Conservation (phyloP, 2,329 filamentous ascomycete genomes). For the Coniella vitis region DNA sequence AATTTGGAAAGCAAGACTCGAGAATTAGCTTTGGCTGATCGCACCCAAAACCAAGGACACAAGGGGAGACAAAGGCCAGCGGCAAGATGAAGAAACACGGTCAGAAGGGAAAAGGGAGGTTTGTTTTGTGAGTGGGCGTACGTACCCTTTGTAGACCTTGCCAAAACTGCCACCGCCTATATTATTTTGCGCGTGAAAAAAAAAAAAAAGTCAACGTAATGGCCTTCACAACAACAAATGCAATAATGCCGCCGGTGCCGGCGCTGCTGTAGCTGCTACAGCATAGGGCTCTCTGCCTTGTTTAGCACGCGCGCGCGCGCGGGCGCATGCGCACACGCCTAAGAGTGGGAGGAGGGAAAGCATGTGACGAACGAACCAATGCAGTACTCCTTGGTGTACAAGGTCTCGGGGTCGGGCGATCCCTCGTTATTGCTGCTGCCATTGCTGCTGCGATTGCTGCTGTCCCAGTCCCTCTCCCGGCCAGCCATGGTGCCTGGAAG, state of each 20-base stretch:
- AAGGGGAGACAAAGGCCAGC: constrained; percentile 1
- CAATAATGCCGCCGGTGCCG: too few species aligned
- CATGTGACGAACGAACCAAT: constrained; percentile 53
- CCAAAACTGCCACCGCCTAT: constrained; percentile 96
- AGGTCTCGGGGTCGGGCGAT: constrained; percentile 73
- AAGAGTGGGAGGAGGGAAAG: constrained; percentile 3
- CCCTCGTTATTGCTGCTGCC: constrained; percentile 36
- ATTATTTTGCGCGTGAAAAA: constrained; percentile 17
- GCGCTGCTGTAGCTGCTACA: too few species aligned
- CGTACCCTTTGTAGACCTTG: constrained; percentile 94
- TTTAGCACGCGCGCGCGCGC: background rate
- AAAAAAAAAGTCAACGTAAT: constrained; percentile 18
- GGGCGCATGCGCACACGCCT: background rate
- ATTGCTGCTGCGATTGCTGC: background rate
- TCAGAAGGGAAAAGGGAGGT: background rate
- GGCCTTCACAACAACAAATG: background rate
- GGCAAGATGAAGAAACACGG: background rate
- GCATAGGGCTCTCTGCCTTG: background rate
- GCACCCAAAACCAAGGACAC: constrained; percentile 2
- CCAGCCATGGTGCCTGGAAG: constrained; percentile 37
- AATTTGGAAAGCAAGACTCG: background rate
- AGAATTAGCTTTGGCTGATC: constrained; percentile 10
- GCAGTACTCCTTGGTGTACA: constrained; percentile 90
- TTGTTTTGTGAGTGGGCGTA: too few species aligned
- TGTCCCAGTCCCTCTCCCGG: constrained; percentile 33